phyloP scores from a whole-genome alignment of 2,329 filamentous ascomycete genomes.

The Elsinoe perseae region DNA sequence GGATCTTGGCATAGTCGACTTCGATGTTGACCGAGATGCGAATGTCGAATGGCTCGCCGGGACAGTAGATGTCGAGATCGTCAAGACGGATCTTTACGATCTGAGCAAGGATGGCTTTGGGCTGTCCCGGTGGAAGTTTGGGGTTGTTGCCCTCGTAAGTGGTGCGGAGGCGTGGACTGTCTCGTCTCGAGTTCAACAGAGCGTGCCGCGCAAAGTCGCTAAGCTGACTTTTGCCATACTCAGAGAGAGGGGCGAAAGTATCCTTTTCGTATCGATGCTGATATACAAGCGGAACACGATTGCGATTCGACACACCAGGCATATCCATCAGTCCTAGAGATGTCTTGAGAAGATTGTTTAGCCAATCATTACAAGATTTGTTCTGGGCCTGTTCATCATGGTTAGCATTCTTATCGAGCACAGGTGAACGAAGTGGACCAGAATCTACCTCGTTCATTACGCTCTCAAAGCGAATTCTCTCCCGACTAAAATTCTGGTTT shows the following conservation, averaged over 20 bases:
- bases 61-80: constrained; percentile 81
- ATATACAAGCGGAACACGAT: constrained; percentile 64
- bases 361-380: constrained; percentile 70
- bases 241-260: constrained; percentile 69
- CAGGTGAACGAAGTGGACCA: neutral
- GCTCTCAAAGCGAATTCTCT: constrained; percentile 61
- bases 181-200: constrained; percentile 47
- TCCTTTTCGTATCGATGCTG: constrained; percentile 76
- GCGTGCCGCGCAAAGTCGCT: constrained; percentile 37
- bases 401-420: constrained; percentile 19
- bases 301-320: constrained; percentile 26
- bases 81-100: constrained; percentile 88
- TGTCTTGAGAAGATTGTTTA: constrained; percentile 62
- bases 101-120: constrained; percentile 58
- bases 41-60: constrained; percentile 72
- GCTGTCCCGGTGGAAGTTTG: constrained; percentile 55
- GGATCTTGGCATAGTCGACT: constrained; percentile 57
- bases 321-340: constrained; percentile 29
- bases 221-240: constrained; percentile 50
- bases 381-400: constrained; percentile 58
- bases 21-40: constrained; percentile 92
- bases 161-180: constrained; percentile 52
- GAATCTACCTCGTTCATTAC: constrained; percentile 75
- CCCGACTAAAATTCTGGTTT: constrained; percentile 41
- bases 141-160: constrained; percentile 22